Conservation (phyloP, 129 eudicot genomes). For the Chrysanthemum makinoi region DNA sequence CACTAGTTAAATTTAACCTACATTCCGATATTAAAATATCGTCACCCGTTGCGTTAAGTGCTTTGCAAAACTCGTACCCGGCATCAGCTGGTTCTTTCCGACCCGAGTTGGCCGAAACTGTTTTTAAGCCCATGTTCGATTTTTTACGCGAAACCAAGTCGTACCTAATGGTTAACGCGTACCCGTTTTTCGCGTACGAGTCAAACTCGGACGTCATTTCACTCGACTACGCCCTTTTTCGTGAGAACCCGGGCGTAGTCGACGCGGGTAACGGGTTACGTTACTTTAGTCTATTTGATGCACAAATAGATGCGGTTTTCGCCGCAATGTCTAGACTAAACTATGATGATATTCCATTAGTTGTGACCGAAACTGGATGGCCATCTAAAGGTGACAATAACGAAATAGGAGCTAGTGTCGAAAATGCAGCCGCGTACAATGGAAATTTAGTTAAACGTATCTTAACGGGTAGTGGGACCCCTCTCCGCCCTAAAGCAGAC, state of each 20-base stretch:
- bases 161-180: slow-evolving; percentile 75
- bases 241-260: slow-evolving; percentile 70
- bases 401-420: slow-evolving; percentile 68
- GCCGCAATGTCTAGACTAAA: slow-evolving; percentile 77
- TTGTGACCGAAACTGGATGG: slow-evolving; percentile 92
- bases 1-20: slow-evolving; percentile 49
- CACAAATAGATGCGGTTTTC: slow-evolving; percentile 91
- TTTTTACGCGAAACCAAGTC: slow-evolving; percentile 70
- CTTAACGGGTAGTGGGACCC: slow-evolving; percentile 77
- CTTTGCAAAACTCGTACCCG: slow-evolving; percentile 68
- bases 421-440: slow-evolving; percentile 73
- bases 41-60: slow-evolving; percentile 70
- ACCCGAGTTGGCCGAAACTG: slow-evolving; percentile 54
- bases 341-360: slow-evolving; percentile 56
- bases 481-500: slow-evolving; percentile 66
- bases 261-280: slow-evolving; percentile 76
- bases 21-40: slow-evolving; percentile 61
- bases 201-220: slow-evolving; percentile 76
- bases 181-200: slow-evolving; percentile 84
- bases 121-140: slow-evolving; percentile 71
- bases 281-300: slow-evolving; percentile 81
- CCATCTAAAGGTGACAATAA: slow-evolving; percentile 76
- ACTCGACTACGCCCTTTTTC: slow-evolving; percentile 78
- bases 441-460: slow-evolving; percentile 67
- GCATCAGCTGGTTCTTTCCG: slow-evolving; percentile 78